Evolutionary conservation across 805 yeast genomes (phyloP).

Genomic region (Metschnikowia vanudenii): DNA sequence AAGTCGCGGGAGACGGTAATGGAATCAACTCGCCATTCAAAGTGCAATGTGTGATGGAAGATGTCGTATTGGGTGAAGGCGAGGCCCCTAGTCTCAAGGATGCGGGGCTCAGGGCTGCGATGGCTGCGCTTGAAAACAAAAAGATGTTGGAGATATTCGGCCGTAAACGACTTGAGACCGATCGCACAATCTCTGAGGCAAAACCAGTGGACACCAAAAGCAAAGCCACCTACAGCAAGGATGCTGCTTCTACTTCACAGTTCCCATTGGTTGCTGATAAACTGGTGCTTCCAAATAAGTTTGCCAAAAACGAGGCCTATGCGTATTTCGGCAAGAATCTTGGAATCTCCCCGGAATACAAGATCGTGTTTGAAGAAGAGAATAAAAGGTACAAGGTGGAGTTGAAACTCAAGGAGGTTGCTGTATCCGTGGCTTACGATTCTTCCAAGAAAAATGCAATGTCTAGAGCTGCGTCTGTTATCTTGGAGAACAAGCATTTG

Average conservation of each 20-base stretch:
- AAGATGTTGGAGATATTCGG: slow-evolving; percentile 63
- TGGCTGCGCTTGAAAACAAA: slow-evolving; percentile 64
- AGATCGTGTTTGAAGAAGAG: slow-evolving; percentile 23
- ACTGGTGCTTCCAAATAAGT: slow-evolving; percentile 28
- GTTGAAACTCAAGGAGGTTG: slow-evolving; percentile 29
- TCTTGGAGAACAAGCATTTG: slow-evolving; percentile 27
- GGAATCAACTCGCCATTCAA: slow-evolving; percentile 50
- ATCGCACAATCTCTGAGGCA: slow-evolving; percentile 17
- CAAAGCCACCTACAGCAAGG: background rate
- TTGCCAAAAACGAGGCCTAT: slow-evolving; percentile 40
- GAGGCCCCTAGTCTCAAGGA: slow-evolving; percentile 64
- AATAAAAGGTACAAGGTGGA: slow-evolving; percentile 26
- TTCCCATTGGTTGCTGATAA: slow-evolving; percentile 33
- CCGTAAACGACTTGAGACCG: slow-evolving; percentile 42
- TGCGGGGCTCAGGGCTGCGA: slow-evolving; percentile 86
- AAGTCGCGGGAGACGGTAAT: slow-evolving; percentile 44
- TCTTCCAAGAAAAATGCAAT: slow-evolving; percentile 39
- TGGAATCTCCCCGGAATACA: slow-evolving; percentile 37
- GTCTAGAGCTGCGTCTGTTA: slow-evolving; percentile 40
- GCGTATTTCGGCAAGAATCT: slow-evolving; percentile 36
- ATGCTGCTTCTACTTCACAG: background rate
- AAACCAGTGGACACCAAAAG: background rate
- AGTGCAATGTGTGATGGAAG: slow-evolving; percentile 66
- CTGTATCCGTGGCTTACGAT: slow-evolving; percentile 34
- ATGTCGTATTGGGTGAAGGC: slow-evolving; percentile 70